These are phyloP conservation scores for Dioszegia crocea DNA, from an alignment of 768 basidiomycete genomes.

Conservation along the genomic window DNA sequence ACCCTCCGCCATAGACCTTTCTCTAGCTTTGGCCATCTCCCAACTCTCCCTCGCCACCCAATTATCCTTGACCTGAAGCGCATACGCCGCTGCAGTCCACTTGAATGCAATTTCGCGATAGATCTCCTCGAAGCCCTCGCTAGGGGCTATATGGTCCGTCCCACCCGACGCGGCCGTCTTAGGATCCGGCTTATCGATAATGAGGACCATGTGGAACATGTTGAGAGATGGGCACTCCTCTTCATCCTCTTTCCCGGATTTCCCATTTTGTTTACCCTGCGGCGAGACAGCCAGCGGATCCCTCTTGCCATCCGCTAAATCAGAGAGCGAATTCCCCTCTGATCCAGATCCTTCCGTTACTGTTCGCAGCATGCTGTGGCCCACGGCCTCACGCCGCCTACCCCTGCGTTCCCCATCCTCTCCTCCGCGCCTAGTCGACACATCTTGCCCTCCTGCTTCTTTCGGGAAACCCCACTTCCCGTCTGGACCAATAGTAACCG, in stretches of 20 bases:
- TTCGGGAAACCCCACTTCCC: conserved; percentile 63
- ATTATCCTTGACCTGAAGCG: conserved; percentile 79
- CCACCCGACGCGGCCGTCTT: conserved; percentile 12
- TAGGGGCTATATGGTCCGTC: conserved; percentile 17
- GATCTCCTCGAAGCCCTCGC: conserved; percentile 59
- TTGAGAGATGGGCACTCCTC: conserved; percentile 29
- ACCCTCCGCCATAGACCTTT: conserved; percentile 57
- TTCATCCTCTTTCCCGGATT: conserved; percentile 11
- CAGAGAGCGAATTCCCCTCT: not conserved
- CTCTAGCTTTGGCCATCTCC: conserved; percentile 64
- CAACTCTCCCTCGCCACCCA: conserved; percentile 83
- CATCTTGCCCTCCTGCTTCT: conserved; percentile 29
- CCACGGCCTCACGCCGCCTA: conserved; percentile 15
- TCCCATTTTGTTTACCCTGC: not conserved
- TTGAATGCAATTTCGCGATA: conserved; percentile 87
- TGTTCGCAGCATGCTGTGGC: conserved; percentile 15
- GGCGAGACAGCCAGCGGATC: not conserved
- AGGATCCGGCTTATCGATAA: conserved; percentile 84
- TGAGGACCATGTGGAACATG: conserved; percentile 75
- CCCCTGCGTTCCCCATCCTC: conserved; percentile 17
- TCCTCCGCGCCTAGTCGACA: conserved; percentile 11
- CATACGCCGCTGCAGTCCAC: conserved; percentile 83
- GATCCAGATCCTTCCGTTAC: conserved; percentile 22
- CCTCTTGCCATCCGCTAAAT: not conserved
- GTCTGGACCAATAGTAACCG: conserved; percentile 72